Percentiles rank a stretch among this genome's conserved stretches.
Conservation (phyloP, 176 grass and related monocot genomes). For the Pharus latifolius region DNA sequence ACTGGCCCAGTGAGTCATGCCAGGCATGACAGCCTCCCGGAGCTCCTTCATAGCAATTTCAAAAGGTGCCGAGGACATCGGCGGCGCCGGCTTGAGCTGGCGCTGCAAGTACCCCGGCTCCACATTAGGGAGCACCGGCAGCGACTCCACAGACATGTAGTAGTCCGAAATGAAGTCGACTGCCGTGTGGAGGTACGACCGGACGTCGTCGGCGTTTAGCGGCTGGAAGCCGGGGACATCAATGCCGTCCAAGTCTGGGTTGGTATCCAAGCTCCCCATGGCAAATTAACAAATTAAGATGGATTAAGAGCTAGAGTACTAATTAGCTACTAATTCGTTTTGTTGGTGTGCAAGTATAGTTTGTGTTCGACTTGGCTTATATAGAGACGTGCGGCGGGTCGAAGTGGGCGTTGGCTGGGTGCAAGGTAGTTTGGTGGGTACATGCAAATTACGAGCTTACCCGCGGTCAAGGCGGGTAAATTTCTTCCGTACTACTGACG, state of each 20-base stretch:
- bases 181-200: neutral
- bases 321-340: too few relatives aligned
- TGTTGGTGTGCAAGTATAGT: too few relatives aligned
- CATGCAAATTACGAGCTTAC: too few relatives aligned
- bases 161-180: slow-evolving; percentile 20
- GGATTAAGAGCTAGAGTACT: neutral
- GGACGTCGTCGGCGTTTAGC: neutral
- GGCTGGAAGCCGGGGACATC: neutral
- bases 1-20: slow-evolving; percentile 55
- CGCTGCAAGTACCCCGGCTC: neutral
- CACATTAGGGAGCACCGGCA: neutral
- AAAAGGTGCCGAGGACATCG: neutral
- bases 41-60: neutral
- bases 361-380: too few relatives aligned
- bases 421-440: too few relatives aligned
- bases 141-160: slow-evolving; percentile 10
- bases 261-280: slow-evolving; percentile 3
- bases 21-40: slow-evolving; percentile 11
- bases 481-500: too few relatives aligned
- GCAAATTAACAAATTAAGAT: too few relatives aligned
- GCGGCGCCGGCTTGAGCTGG: neutral
- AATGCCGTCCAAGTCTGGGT: neutral
- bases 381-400: too few relatives aligned
- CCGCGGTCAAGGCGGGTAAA: too few relatives aligned
- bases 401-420: too few relatives aligned